Evolutionary conservation across 139 green algal genomes (phyloP).

Genomic region (Tetradesmus obliquus): DNA sequence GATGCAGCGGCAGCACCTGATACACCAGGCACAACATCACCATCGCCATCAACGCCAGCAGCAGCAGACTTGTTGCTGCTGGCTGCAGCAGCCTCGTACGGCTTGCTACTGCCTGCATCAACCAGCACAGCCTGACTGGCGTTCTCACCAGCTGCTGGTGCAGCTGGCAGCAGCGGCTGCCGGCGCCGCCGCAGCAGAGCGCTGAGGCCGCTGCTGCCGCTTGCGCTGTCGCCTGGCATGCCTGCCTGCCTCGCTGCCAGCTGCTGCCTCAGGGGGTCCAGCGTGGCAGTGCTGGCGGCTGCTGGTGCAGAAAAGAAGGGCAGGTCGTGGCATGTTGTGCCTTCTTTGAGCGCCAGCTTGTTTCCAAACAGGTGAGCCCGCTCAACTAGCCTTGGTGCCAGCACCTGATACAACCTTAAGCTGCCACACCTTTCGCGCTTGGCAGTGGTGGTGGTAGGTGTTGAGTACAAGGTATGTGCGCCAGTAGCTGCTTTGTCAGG

Average conservation of each 20-base stretch:
- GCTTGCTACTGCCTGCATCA: background rate
- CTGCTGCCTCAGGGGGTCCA: conserved; percentile 3
- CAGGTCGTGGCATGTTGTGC: conserved; percentile 46
- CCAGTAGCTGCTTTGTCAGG: background rate
- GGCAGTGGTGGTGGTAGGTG: background rate
- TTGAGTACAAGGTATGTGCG: background rate
- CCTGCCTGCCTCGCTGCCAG: background rate
- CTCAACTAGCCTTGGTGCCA: background rate
- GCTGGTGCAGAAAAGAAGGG: conserved; percentile 55
- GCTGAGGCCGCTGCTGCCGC: background rate
- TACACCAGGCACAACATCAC: background rate
- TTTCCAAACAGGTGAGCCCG: conserved; percentile 46
- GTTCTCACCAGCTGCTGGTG: background rate
- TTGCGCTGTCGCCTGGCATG: background rate
- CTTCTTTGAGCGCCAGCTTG: conserved; percentile 47
- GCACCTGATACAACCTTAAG: conserved; percentile 12
- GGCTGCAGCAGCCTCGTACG: background rate
- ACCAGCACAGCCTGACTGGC: background rate
- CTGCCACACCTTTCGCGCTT: background rate
- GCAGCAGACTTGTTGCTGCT: background rate
- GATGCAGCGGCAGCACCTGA: background rate
- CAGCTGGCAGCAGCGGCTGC: conserved; percentile 9
- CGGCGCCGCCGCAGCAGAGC: background rate
- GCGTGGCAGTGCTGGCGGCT: conserved; percentile 6
- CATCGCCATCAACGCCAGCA: background rate